Percentiles rank a stretch among this genome's conserved stretches.
Conservation (phyloP, 345 rosid species). For the Eucalyptus viminalis region DNA sequence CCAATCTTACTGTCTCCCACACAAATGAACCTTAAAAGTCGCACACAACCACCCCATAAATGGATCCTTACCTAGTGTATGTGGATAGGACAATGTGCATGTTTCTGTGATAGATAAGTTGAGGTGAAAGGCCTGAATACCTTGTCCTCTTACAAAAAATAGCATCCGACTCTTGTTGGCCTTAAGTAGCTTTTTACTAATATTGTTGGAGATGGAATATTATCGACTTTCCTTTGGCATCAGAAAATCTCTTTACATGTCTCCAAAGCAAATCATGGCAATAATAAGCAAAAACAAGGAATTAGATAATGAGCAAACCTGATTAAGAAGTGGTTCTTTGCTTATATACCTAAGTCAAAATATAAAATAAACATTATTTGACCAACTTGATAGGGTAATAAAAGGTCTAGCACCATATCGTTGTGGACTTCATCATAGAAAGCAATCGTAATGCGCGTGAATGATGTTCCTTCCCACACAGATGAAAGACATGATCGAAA, state of each 20-base stretch:
- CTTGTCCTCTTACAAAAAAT: not conserved
- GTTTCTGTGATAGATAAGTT: not conserved
- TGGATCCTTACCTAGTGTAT: not conserved
- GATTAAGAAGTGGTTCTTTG: not conserved
- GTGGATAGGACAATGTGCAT: not conserved
- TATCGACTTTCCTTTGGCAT: not conserved
- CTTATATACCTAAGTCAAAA: not conserved
- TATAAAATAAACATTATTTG: not conserved
- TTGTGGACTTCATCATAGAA: not conserved
- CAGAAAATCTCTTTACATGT: not conserved
- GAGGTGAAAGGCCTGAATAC: not conserved
- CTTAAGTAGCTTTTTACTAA: not conserved
- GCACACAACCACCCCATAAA: not conserved
- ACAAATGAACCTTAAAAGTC: not conserved
- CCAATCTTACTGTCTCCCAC: not conserved
- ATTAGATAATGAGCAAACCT: not conserved
- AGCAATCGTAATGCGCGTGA: not conserved
- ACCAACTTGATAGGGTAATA: not conserved
- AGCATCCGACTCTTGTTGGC: not conserved
- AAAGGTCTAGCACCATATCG: not conserved
- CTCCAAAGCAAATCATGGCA: not conserved
- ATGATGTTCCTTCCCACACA: not conserved
- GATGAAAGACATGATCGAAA: not conserved
- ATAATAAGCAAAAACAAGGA: not conserved
- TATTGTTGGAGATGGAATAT: not conserved